Evolutionary conservation across 2,329 filamentous ascomycete species (phyloP).

Genomic region (Achaetomium macrosporum): DNA sequence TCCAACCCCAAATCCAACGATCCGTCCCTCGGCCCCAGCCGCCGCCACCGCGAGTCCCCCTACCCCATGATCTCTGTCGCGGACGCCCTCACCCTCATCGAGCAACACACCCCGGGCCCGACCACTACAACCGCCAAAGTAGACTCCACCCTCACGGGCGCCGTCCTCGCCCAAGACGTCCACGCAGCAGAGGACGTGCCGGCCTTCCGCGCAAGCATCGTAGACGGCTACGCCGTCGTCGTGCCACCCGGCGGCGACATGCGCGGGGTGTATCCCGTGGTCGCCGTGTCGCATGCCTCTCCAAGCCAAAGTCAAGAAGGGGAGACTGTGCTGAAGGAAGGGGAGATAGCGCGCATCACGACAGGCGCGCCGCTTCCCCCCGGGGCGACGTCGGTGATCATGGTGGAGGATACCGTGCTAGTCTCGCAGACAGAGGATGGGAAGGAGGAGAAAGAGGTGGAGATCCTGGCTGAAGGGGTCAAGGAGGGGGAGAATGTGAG

Average conservation of each 20-base stretch:
- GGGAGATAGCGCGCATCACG: constrained; percentile 83
- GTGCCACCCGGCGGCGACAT: constrained; percentile 57
- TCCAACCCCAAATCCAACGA: constrained; percentile 53
- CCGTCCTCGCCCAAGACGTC: constrained; percentile 78
- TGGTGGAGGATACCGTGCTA: constrained; percentile 90
- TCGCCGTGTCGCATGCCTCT: constrained; percentile 75
- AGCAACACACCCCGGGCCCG: constrained; percentile 64
- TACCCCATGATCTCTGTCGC: constrained; percentile 88
- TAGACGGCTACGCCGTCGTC: constrained; percentile 90
- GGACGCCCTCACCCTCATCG: constrained; percentile 69
- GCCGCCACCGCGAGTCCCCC: constrained; percentile 76
- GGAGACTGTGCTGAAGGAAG: constrained; percentile 41
- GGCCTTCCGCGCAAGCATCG: constrained; percentile 90
- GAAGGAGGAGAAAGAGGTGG: constrained; percentile 78
- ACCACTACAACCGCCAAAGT: constrained; percentile 54
- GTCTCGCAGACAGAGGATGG: constrained; percentile 71
- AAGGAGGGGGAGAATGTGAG: constrained; percentile 80
- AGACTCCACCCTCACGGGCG: constrained; percentile 61
- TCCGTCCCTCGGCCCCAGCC: constrained; percentile 54
- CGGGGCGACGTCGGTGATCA: constrained; percentile 85
- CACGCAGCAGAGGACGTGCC: constrained; percentile 77
- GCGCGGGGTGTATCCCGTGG: constrained; percentile 79
- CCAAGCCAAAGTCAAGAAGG: no score
- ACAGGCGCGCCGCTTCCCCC: constrained; percentile 87
- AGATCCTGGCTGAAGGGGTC: constrained; percentile 74